Conservation (phyloP, 495 filamentous ascomycete species). For the Penicillium ochrochloron region DNA sequence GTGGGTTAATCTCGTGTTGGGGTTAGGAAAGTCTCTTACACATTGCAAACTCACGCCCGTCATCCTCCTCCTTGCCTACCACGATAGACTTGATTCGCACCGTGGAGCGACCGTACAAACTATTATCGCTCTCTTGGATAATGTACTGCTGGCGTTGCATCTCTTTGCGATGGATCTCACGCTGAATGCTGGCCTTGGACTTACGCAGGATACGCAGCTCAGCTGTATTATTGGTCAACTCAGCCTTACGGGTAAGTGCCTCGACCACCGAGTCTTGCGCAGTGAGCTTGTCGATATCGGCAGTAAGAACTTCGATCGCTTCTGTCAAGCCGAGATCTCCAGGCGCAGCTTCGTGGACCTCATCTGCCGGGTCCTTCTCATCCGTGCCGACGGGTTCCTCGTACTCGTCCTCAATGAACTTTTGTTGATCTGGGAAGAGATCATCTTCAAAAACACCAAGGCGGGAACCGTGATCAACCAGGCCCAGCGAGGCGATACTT, state of each 20-base stretch:
- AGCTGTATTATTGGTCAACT: constrained; percentile 93
- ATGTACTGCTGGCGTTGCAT: constrained; percentile 97
- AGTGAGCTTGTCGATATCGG: constrained; percentile 86
- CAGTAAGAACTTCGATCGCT: constrained; percentile 80
- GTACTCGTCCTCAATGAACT: constrained; percentile 82
- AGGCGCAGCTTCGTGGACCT: constrained; percentile 92
- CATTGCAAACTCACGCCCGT: constrained; percentile 90
- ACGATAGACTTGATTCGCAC: constrained; percentile 90
- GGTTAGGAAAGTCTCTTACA: constrained; percentile 54
- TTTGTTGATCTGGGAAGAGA: constrained; percentile 89
- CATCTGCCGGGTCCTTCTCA: constrained; percentile 70
- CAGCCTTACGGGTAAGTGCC: constrained; percentile 89
- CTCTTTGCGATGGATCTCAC: constrained; percentile 92
- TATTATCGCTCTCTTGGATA: constrained; percentile 97
- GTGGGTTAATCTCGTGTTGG: not conserved
- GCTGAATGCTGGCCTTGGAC: constrained; percentile 87
- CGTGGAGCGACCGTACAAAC: constrained; percentile 87
- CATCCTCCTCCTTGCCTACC: constrained; percentile 88
- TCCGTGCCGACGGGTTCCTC: constrained; percentile 68
- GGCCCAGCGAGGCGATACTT: constrained; percentile 86
- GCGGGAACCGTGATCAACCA: constrained; percentile 78
- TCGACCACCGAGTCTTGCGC: constrained; percentile 91
- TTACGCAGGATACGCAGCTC: constrained; percentile 93
- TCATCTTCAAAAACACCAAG: constrained; percentile 95
- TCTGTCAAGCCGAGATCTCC: constrained; percentile 94